These are phyloP conservation scores for Ramichloridium luteum DNA, from an alignment of 2,329 filamentous ascomycete species.

Conservation along the genomic window DNA sequence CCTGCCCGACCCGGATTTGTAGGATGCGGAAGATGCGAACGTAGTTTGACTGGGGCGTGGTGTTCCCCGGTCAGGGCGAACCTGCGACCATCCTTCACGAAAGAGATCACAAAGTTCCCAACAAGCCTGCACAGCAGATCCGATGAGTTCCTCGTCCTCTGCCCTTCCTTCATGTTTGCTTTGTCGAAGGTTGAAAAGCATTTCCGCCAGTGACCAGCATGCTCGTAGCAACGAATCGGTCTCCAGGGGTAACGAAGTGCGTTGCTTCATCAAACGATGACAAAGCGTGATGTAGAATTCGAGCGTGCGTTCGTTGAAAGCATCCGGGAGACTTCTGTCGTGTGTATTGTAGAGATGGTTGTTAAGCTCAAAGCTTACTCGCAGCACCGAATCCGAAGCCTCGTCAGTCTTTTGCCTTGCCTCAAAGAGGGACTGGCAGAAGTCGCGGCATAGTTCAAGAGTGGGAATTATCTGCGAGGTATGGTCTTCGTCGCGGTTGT, in stretches of 20 bases:
- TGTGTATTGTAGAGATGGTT: slow-evolving; percentile 93
- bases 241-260: slow-evolving; percentile 63
- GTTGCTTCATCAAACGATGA: slow-evolving; percentile 91
- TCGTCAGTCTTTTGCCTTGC: slow-evolving; percentile 68
- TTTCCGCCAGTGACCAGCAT: slow-evolving; percentile 84
- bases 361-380: slow-evolving; percentile 89
- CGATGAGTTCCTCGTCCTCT: slow-evolving; percentile 71
- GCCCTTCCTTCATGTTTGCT: slow-evolving; percentile 60
- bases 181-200: slow-evolving; percentile 82
- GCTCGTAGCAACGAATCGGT: slow-evolving; percentile 73
- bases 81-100: slow-evolving; percentile 79
- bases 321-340: slow-evolving; percentile 69
- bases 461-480: slow-evolving; percentile 60
- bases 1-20: slow-evolving; percentile 11
- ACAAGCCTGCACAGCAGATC: slow-evolving; percentile 81
- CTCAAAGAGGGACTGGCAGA: slow-evolving; percentile 85
- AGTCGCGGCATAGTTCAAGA: slow-evolving; percentile 77
- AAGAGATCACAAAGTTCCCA: slow-evolving; percentile 94
- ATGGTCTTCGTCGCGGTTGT: slow-evolving; percentile 60
- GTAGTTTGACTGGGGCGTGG: slow-evolving; percentile 68
- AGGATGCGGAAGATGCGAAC: slow-evolving; percentile 40
- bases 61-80: slow-evolving; percentile 73
- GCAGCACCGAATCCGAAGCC: slow-evolving; percentile 68
- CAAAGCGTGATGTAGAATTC: slow-evolving; percentile 93
- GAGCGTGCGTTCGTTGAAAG: slow-evolving; percentile 76